Base-by-base conservation (phyloP, 148 eudicot genomes). In the Cornus florida region DNA sequence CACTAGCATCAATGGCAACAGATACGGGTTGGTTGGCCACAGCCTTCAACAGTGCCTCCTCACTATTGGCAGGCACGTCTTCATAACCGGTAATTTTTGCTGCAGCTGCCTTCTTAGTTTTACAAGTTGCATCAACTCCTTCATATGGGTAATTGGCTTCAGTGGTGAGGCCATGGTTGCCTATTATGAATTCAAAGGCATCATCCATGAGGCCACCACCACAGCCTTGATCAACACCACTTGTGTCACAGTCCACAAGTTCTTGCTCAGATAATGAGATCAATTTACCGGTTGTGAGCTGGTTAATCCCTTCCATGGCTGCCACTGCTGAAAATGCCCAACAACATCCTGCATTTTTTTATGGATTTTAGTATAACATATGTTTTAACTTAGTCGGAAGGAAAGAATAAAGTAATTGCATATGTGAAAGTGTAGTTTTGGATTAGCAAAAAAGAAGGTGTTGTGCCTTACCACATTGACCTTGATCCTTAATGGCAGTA, bases 381-480 rank as follows among this genome's bases (percentile, higher is more conserved):
- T 43, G 9, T 43, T 6, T 43, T 6, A 43, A 43, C 5, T 43
- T 43, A 43, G 48, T 43, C 48, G 4, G 4, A 43, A 43, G 0
- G 48, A 43, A 0, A 43, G 2, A 9, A 9, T 2, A 43, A 43
- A 6, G 48, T 6, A 43, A 43, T 43, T 43, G 48, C 48, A 43
- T 43, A 43, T 43, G 48, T 0, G 10, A 43, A 43, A 43, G 4
- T 43, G 7, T 1, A 6, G 6, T 1, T 33, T 1, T 35, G 38
- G 20, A 75, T 23, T 46, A 64, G 1, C 17, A 14, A 33, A 10
- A 10, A 69, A 22, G 4, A 32, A 67, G 28, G 17, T 10, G 46
- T n/a, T 16, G 38, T 70, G 53, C 16, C 78, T 77, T 73, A 84
- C 86, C 86, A 19, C 86, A 84, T 80, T 80, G 81, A 24, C 81